Percentiles rank a stretch among this genome's conserved stretches.
Conservation (phyloP, 257 asterid species). For the Ocimum tenuiflorum region DNA sequence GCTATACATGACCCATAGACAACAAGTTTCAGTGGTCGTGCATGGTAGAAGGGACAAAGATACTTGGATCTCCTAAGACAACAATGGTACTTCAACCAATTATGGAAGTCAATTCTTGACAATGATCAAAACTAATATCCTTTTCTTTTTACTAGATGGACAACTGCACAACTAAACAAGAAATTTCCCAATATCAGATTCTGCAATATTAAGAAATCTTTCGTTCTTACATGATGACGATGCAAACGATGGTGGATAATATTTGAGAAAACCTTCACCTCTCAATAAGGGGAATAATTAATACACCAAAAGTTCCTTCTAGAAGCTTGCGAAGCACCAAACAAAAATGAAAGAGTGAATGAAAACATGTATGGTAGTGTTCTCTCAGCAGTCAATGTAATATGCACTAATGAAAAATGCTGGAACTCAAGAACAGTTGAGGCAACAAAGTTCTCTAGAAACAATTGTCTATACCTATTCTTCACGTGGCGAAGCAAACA, state of each 20-base stretch:
- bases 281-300: not conserved
- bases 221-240: not conserved
- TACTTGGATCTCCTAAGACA: too few species aligned
- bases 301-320: not conserved
- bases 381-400: not conserved
- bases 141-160: not conserved
- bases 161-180: not conserved
- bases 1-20: not conserved
- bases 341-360: not conserved
- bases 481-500: not conserved
- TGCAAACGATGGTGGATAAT: not conserved
- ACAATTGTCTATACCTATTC: not conserved
- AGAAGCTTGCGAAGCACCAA: not conserved
- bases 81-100: not conserved
- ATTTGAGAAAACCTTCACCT: not conserved
- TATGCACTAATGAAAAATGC: not conserved
- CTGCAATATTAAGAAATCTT: not conserved
- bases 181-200: not conserved
- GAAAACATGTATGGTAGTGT: not conserved
- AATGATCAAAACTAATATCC: not conserved
- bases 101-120: not conserved
- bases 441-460: not conserved
- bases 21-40: not conserved
- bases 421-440: not conserved
- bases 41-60: not conserved